Evolutionary conservation across 2,329 filamentous ascomycete species (phyloP).

Genomic region (Nemania bipapillata): DNA sequence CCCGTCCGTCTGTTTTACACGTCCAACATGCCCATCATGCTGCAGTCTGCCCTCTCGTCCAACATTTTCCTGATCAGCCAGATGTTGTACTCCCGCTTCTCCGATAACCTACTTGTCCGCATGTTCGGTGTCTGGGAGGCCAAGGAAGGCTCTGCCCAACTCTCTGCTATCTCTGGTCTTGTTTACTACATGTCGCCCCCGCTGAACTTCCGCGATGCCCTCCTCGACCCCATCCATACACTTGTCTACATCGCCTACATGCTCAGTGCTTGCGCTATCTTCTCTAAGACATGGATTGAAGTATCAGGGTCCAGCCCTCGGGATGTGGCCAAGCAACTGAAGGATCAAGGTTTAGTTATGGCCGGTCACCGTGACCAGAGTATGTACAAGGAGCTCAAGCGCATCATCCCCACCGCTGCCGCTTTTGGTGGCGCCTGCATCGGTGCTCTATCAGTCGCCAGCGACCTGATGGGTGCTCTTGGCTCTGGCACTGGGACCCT

Average conservation of each 20-base stretch:
- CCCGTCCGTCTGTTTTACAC: slow-evolving; percentile 99
- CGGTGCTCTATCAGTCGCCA: slow-evolving; percentile 93
- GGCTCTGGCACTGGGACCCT: slow-evolving; percentile 98
- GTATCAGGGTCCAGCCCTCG: slow-evolving; percentile 97
- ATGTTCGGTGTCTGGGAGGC: slow-evolving; percentile 99
- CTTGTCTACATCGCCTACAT: slow-evolving; percentile 96
- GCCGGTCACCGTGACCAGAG: slow-evolving; percentile 98
- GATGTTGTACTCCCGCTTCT: slow-evolving; percentile 99
- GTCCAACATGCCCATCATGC: slow-evolving; percentile 99
- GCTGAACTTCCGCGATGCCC: slow-evolving; percentile 95
- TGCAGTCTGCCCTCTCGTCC: slow-evolving; percentile 97
- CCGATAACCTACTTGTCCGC: slow-evolving; percentile 96
- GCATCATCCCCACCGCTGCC: slow-evolving; percentile 96
- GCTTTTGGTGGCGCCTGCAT: slow-evolving; percentile 99
- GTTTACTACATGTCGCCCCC: slow-evolving; percentile 99
- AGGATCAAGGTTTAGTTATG: slow-evolving; percentile 99
- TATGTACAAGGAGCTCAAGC: slow-evolving; percentile 99
- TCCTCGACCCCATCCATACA: slow-evolving; percentile 96
- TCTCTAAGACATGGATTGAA: slow-evolving; percentile 99
- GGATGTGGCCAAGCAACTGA: slow-evolving; percentile 99
- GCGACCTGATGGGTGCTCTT: slow-evolving; percentile 93
- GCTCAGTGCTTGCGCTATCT: slow-evolving; percentile 95
- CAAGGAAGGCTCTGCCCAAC: slow-evolving; percentile 93
- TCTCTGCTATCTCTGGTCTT: slow-evolving; percentile 90
- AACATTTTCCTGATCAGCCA: slow-evolving; percentile 99